Evolutionary conservation across 352 stramenopile genomes (phyloP).

Genomic region (Phytophthora citrophthora): DNA sequence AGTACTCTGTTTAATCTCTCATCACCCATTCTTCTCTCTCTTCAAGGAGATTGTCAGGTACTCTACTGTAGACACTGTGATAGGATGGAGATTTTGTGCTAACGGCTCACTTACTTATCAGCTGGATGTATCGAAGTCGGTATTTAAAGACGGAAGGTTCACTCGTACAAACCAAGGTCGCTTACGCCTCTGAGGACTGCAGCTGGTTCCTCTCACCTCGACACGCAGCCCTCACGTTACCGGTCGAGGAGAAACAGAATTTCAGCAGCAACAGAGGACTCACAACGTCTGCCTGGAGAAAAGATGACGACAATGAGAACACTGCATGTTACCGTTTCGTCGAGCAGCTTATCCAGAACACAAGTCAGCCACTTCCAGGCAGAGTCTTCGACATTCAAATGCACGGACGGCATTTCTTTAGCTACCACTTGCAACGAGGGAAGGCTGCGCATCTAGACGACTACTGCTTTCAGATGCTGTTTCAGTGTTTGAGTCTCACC

Average conservation of each 20-base stretch:
- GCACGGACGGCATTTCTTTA: slow-evolving; percentile 48
- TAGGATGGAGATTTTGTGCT: neutral
- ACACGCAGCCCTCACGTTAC: slow-evolving; percentile 11
- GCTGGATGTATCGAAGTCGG: slow-evolving; percentile 65
- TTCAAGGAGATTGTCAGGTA: slow-evolving; percentile 82
- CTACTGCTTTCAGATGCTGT: slow-evolving; percentile 82
- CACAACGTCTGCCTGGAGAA: slow-evolving; percentile 14
- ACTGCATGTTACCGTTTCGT: slow-evolving; percentile 26
- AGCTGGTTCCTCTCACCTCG: slow-evolving; percentile 71
- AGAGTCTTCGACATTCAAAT: slow-evolving; percentile 46
- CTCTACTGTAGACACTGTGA: neutral
- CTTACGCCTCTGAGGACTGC: slow-evolving; percentile 46
- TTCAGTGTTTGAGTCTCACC: slow-evolving; percentile 81
- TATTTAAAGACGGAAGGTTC: slow-evolving; percentile 36
- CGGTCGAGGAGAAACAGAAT: neutral
- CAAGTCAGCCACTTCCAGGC: slow-evolving; percentile 37
- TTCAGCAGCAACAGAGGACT: slow-evolving; percentile 4
- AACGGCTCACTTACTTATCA: slow-evolving; percentile 16
- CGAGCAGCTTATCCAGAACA: slow-evolving; percentile 40
- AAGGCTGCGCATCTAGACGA: slow-evolving; percentile 72
- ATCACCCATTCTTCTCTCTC: slow-evolving; percentile 83
- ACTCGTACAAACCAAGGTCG: slow-evolving; percentile 52
- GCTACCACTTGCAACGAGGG: slow-evolving; percentile 66
- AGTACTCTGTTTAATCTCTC: slow-evolving; percentile 81
- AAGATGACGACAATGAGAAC: neutral